These are phyloP conservation scores for Leersia perrieri DNA, from an alignment of 176 grass and related monocot genomes.

Conservation along the genomic window DNA sequence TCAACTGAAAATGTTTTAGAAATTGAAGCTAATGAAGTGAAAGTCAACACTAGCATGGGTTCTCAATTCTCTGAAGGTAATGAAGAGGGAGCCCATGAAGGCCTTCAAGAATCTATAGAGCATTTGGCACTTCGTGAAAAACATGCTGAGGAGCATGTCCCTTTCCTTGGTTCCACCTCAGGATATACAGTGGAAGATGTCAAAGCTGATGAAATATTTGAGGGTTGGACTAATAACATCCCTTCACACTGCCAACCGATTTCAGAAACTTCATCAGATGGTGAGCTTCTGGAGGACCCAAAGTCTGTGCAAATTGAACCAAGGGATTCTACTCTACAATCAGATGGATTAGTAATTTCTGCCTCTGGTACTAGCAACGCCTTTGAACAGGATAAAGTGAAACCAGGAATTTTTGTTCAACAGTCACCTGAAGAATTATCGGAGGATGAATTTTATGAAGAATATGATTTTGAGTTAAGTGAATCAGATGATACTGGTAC, in stretches of 20 bases:
- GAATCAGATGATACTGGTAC: slow-evolving; percentile 45
- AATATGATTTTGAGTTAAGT: slow-evolving; percentile 57
- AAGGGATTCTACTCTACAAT: slow-evolving; percentile 22
- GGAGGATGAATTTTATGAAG: slow-evolving; percentile 45
- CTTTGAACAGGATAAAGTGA: slow-evolving; percentile 29
- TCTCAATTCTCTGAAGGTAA: slow-evolving; percentile 14
- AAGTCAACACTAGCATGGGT: slow-evolving; percentile 6
- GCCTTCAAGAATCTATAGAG: slow-evolving; percentile 14
- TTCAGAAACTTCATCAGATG: slow-evolving; percentile 39
- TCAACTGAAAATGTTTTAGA: slow-evolving; percentile 22
- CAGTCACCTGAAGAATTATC: slow-evolving; percentile 42
- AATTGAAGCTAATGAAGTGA: slow-evolving; percentile 22
- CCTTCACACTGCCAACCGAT: slow-evolving; percentile 27
- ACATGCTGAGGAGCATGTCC: background rate
- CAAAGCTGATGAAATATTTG: slow-evolving; percentile 16
- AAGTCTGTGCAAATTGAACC: slow-evolving; percentile 32
- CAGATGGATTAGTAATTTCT: slow-evolving; percentile 14
- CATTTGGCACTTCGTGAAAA: slow-evolving; percentile 2
- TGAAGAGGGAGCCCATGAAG: slow-evolving; percentile 19
- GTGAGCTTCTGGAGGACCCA: slow-evolving; percentile 19
- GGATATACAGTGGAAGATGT: slow-evolving; percentile 19
- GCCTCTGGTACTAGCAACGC: slow-evolving; percentile 5
- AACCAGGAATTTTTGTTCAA: slow-evolving; percentile 36
- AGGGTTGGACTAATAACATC: slow-evolving; percentile 6
- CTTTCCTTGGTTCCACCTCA: slow-evolving; percentile 18